Base-by-base conservation (phyloP, 805 yeast species). In the Candida oleophila region DNA sequence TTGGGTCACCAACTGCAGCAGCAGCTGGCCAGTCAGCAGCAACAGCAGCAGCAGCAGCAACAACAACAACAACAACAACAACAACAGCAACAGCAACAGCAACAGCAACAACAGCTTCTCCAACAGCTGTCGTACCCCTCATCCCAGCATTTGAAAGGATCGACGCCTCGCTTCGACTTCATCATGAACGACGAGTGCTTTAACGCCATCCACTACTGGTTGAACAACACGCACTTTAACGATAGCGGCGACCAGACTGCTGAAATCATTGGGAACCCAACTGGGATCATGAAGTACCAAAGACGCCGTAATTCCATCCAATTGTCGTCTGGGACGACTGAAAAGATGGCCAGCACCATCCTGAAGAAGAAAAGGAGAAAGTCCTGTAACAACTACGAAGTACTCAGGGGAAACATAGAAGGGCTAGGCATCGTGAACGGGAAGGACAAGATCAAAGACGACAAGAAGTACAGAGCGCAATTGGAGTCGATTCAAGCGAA, bases 121-220 rank as follows among this genome's bases (percentile, higher is more conserved):
- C 22, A n/a, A 11, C 21, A 15, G 7, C 22, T 7, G 8, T 21
- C 41, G 4, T 21, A 18, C 11, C 8, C 22, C 4, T 9, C 5
- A 9, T 16, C 22, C 39, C 5, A 34, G 37, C 37, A 36, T 36
- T 5, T 15, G 18, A 33, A 33, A 12, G 42, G 19, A 4, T 14
- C 43, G 22, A 49, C 49, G 2, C 49, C 54, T 3, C 46, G 53
- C 30, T 54, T 55, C 41, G 59, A 61, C 43, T 58, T 61, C 41
- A 59, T 56, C 35, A 65, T 69, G 68, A 69, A 69, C 48, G 70
- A 69, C 47, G 74, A 70, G 49, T 69, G 74, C 49, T 63, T 65
- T 45, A 62, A 64, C 47, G 74, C 74, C 22, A 69, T 69, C 22
- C 57, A 64, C 15, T 59, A 60, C 47, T 69, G 75, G 75, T 50